Evolutionary conservation across 208 protist genomes (phyloP).

Genomic region (Leptomonas pyrrhocoris): DNA sequence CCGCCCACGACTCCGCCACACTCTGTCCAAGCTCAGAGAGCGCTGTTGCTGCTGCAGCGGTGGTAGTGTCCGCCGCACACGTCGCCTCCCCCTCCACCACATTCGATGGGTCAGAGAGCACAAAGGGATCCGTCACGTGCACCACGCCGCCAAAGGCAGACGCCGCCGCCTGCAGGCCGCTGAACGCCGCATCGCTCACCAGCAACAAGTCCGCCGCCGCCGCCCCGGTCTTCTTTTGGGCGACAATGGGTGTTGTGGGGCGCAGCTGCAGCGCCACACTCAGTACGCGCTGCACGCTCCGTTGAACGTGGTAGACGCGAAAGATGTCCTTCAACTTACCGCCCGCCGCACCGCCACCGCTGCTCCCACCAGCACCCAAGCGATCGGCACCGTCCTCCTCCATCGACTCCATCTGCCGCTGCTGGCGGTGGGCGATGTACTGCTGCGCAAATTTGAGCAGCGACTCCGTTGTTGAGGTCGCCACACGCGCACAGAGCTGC

Average conservation of each 20-base stretch:
- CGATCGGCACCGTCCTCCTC: conserved; percentile 11
- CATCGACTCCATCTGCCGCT: conserved; percentile 45
- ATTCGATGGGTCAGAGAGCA: background rate
- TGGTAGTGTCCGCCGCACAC: background rate
- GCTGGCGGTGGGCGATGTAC: conserved; percentile 62
- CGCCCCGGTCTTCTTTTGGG: background rate
- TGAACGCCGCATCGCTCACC: conserved; percentile 22
- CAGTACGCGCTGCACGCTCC: conserved; percentile 58
- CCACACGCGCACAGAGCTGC: conserved; percentile 20
- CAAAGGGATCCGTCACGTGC: conserved; percentile 3
- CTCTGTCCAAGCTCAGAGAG: background rate
- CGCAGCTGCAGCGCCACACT: conserved; percentile 44
- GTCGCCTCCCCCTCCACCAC: background rate
- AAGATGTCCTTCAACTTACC: conserved; percentile 41
- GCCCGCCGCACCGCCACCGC: background rate
- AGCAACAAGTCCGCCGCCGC: background rate
- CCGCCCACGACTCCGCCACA: background rate
- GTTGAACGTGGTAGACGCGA: conserved; percentile 49
- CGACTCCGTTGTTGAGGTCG: conserved; percentile 12
- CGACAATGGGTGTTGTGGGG: background rate
- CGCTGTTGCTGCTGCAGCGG: background rate
- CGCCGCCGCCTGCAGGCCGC: conserved; percentile 35
- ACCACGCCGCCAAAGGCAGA: conserved; percentile 47
- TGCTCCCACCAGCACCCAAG: background rate
- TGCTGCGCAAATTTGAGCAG: conserved; percentile 54